A percentile compares a stretch with the other conserved stretches of the same genome.
Evolutionary conservation across 805 yeast species (phyloP).

Genomic region (Ogataea degrootiae): DNA sequence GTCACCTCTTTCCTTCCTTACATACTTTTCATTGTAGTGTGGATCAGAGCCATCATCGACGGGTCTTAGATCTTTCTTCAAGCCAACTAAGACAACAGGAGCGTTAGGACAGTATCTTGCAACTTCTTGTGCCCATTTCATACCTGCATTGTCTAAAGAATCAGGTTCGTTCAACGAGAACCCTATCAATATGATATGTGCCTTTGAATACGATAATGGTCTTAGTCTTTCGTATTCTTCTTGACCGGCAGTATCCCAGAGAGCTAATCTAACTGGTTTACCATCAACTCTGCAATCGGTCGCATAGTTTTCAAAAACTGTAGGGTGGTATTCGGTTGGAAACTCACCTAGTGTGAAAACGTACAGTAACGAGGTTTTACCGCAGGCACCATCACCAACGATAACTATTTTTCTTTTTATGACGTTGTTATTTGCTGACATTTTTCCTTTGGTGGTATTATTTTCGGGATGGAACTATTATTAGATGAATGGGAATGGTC

Average conservation of each 20-base stretch:
- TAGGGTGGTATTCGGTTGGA: conserved; percentile 89
- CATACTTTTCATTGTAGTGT: conserved; percentile 37
- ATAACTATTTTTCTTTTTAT: conserved; percentile 76
- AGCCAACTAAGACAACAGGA: conserved; percentile 75
- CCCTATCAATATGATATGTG: conserved; percentile 81
- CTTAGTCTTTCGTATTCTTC: conserved; percentile 90
- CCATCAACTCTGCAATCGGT: conserved; percentile 94
- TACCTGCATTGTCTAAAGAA: conserved; percentile 73
- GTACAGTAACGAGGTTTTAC: conserved; percentile 84
- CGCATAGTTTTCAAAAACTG: conserved; percentile 91
- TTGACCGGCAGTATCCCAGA: conserved; percentile 98
- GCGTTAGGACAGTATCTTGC: conserved; percentile 72
- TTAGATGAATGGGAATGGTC: too few relatives aligned
- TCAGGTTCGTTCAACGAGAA: conserved; percentile 84
- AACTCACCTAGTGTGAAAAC: conserved; percentile 92
- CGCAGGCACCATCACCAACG: conserved; percentile 95
- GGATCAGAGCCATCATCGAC: conserved; percentile 30
- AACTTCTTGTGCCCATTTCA: conserved; percentile 88
- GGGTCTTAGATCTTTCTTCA: conserved; percentile 74
- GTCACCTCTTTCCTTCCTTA: conserved; percentile 57
- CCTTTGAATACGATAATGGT: conserved; percentile 82
- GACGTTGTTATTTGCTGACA: conserved; percentile 22
- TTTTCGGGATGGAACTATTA: neutral
- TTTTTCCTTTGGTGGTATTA: neutral
- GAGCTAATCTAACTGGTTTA: conserved; percentile 77